phyloP scores from a whole-genome alignment of 495 filamentous ascomycete genomes.

The Thermothielavioides terrestris region DNA sequence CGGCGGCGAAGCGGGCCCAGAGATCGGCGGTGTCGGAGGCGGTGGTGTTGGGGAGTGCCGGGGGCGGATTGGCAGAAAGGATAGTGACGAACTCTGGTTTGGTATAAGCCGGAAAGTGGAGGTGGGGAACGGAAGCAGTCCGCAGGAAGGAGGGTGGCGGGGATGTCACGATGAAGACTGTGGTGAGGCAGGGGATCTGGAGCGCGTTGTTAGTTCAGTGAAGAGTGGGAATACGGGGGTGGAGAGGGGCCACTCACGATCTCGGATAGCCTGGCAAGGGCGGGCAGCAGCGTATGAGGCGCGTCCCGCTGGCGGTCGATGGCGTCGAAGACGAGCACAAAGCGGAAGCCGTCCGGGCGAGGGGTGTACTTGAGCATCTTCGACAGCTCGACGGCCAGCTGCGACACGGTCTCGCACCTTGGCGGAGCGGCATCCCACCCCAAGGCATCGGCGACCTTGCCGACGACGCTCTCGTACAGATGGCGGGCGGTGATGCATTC shows the following conservation, averaged over 20 bases:
- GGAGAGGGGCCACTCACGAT: constrained; percentile 21
- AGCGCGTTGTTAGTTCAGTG: constrained; percentile 9
- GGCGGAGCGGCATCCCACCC: constrained; percentile 32
- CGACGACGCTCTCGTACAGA: constrained; percentile 61
- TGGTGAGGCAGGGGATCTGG: constrained; percentile 73
- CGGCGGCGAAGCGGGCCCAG: constrained; percentile 69
- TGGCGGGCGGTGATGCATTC: constrained; percentile 91
- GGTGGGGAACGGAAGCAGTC: constrained; percentile 61
- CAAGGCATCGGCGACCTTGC: constrained; percentile 46
- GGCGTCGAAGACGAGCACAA: constrained; percentile 83
- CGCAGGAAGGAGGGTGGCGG: constrained; percentile 66
- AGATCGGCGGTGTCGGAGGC: constrained; percentile 48
- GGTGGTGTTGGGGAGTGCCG: constrained; percentile 31
- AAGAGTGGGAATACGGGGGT: neutral
- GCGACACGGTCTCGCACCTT: constrained; percentile 69
- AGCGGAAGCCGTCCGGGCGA: constrained; percentile 34
- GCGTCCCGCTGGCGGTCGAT: constrained; percentile 82
- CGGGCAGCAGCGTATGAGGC: constrained; percentile 71
- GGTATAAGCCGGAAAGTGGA: constrained; percentile 80
- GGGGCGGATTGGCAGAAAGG: constrained; percentile 40
- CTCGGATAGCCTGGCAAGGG: constrained; percentile 33
- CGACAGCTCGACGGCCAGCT: constrained; percentile 61
- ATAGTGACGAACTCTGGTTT: constrained; percentile 70
- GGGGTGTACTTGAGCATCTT: constrained; percentile 44
- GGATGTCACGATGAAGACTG: constrained; percentile 67